phyloP scores from a whole-genome alignment of 805 yeast genomes.

The Candida pini region DNA sequence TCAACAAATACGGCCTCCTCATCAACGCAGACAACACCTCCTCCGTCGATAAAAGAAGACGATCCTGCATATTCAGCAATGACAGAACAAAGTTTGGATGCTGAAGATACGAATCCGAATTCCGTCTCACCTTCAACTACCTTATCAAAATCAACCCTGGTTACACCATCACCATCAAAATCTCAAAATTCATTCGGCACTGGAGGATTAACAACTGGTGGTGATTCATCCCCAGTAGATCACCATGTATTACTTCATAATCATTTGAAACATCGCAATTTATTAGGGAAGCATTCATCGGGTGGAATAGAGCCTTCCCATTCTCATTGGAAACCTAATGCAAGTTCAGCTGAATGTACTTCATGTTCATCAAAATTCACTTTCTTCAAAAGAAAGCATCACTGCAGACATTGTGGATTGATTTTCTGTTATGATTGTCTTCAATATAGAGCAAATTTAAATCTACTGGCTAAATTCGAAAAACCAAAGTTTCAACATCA shows the following conservation, averaged over 20 bases:
- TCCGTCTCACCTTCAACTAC: not conserved
- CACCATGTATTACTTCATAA: conserved; percentile 3
- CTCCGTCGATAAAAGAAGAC: conserved; percentile 2
- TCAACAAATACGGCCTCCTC: not conserved
- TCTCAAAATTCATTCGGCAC: conserved; percentile 2
- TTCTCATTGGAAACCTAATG: conserved; percentile 47
- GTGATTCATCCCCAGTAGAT: not conserved
- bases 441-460: conserved; percentile 25
- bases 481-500: conserved; percentile 10
- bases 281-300: too few species aligned
- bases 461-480: conserved; percentile 31
- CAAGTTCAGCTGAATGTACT: conserved; percentile 32
- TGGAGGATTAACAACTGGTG: not conserved
- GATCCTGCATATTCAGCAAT: not conserved
- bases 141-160: not conserved
- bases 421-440: conserved; percentile 36
- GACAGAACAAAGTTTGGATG: not conserved
- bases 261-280: too few species aligned
- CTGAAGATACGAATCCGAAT: not conserved
- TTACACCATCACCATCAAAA: not conserved
- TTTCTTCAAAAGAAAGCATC: conserved; percentile 36
- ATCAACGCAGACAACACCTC: conserved; percentile 5
- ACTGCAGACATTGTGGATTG: conserved; percentile 47
- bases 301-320: conserved; percentile 40
- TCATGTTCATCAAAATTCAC: conserved; percentile 23